Base-by-base conservation (phyloP, 495 filamentous ascomycete species). In the Podospora pseudocomata region DNA sequence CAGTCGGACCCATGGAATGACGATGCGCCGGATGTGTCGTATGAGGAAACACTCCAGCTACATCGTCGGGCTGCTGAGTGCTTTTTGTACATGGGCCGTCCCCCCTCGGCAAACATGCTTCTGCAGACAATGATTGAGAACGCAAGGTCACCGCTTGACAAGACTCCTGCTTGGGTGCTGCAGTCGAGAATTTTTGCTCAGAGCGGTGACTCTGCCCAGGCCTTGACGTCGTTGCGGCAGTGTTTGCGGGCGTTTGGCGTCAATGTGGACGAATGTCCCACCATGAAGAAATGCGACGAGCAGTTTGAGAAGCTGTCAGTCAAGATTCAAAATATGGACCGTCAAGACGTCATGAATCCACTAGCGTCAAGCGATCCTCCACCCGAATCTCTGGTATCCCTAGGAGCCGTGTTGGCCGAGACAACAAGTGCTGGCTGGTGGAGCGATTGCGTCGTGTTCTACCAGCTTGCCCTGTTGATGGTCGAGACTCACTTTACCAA, bases 361-460 rank as follows among this genome's bases (percentile, higher is more conserved):
- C 81, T 85, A 3, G 69, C 82, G 60, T 78, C 78, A 57, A 78
- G 81, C 27, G 87, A 91, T 68, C 77, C 83, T 4, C 39, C 39
- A 49, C 39, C 39, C 9, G 39, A 49, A 49, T 82, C 77, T 28
- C 73, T 92, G 55, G 78, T 88, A 23, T 90, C 88, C 0, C 83
- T 92, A 13, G 92, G 90, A 18, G 86, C 90, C 0, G 87, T 96
- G 28, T 82, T 96, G 67, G 83, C 88, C 0, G 93, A 96, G 76
- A 88, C 91, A 11, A 85, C 91, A 67, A 87, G 88, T 63, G 88
- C 92, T n/a, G 90, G 90, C 0, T 96, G 91, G 78, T 97, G 92
- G 92, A 88, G 86, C 71, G 88, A 95, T 74, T 79, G 82, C 19
- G 72, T 92, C 26, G 84, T 87, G 27, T 96, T 93, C 77, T 96